Evolutionary conservation across 257 asterid species (phyloP), one percentile per base, ranked within the genome.

Genomic region (Gentiana dahurica): DNA sequence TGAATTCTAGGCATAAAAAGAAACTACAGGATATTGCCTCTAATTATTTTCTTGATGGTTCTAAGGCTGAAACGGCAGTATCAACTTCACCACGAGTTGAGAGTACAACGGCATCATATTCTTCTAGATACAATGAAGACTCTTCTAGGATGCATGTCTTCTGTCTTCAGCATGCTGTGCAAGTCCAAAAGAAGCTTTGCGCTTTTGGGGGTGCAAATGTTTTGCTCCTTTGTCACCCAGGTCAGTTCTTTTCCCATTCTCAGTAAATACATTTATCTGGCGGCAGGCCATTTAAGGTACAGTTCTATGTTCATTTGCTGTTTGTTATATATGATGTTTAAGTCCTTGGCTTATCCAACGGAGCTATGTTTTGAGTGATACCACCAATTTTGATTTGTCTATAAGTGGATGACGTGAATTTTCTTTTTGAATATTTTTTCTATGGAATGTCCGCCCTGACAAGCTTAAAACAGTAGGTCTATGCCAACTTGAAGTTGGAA

Each of bases 151-250:
- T 79, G 81, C 99, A 92, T 61, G 88, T 92, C 59, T 92, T 92
- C 77, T 92, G 99, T 68, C 99, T 92, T 57, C 80, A 92, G 66
- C 97, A 88, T 74, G 95, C 99, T 52, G 68, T 81, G 44, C 89
- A 85, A 78, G 95, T 88, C 55, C 79, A 85, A 54, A 77, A 82
- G 57, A 75, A 66, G 71, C 95, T 92, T 71, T 78, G 77, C 51
- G 54, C 65, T 53, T 51, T 92, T 65, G 99, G 99, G 52, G 99
- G 99, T n/a, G 89, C 82, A 46, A 82, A 66, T 44, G 72, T 92
- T 73, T 72, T 79, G 56, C 94, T 92, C 37, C 80, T 83, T 66
- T 92, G 99, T 76, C 99, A 92, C 72, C 97, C 99, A 70, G 99
- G 99, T 88, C 70, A 73, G 82, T 53, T 69, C 48, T 12, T 66